These are phyloP conservation scores for Chaetoceros tenuissimus DNA, from an alignment of 108 stramenopile genomes.

Conservation along the genomic window DNA sequence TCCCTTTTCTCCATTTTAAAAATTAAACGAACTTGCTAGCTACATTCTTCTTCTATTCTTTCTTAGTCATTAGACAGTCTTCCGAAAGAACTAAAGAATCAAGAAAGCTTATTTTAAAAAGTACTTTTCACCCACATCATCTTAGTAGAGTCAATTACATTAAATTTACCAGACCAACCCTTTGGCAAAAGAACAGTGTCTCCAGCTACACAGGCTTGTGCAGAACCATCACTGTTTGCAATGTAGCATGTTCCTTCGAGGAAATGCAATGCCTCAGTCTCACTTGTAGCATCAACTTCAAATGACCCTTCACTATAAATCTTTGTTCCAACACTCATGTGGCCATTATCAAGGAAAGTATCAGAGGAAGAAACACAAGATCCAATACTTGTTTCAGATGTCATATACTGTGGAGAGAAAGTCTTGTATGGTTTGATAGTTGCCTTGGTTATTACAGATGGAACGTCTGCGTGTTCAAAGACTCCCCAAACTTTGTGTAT, in stretches of 20 bases:
- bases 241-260: slow-evolving; percentile 46
- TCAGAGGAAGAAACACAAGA: slow-evolving; percentile 17
- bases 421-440: slow-evolving; percentile 20
- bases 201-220: slow-evolving; percentile 46
- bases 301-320: slow-evolving; percentile 35
- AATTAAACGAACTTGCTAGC: too few species aligned
- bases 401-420: slow-evolving; percentile 20
- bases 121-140: slow-evolving; percentile 42
- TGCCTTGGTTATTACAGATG: neutral
- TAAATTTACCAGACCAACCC: slow-evolving; percentile 50
- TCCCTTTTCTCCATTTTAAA: too few species aligned
- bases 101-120: too few species aligned
- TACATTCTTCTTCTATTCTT: too few species aligned
- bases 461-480: slow-evolving; percentile 13
- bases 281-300: slow-evolving; percentile 6
- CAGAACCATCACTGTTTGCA: slow-evolving; percentile 26
- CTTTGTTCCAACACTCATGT: slow-evolving; percentile 44
- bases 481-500: slow-evolving; percentile 73
- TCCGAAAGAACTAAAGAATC: too few species aligned
- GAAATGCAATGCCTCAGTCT: slow-evolving; percentile 30
- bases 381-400: slow-evolving; percentile 19
- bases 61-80: too few species aligned
- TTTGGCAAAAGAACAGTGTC: slow-evolving; percentile 54
- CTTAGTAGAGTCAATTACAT: slow-evolving; percentile 51
- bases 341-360: slow-evolving; percentile 45